Percentiles rank a stretch among this genome's conserved stretches.
These are phyloP conservation scores for Melastoma candidum DNA, from an alignment of 441 rosid species.

Conservation along the genomic window DNA sequence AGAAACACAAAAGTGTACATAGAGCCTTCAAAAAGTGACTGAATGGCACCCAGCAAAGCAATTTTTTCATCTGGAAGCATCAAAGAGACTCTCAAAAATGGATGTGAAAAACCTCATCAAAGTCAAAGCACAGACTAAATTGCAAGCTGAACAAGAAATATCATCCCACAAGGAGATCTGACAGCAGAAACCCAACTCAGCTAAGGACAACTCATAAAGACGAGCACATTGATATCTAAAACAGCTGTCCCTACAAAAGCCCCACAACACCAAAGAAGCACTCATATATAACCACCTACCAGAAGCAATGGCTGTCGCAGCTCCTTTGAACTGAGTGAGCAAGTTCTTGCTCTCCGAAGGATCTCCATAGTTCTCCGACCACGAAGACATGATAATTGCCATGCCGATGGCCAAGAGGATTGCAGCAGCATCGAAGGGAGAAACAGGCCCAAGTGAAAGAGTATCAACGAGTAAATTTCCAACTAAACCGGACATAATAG, in stretches of 20 bases:
- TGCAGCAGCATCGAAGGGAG: constrained; percentile 98
- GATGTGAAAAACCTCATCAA: background rate
- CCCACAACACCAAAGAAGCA: constrained; percentile 1
- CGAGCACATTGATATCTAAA: no score
- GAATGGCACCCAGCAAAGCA: constrained; percentile 92
- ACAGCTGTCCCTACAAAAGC: no score
- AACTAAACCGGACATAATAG: constrained; percentile 86
- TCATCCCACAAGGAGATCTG: background rate
- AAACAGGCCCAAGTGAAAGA: constrained; percentile 79
- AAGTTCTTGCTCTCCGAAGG: constrained; percentile 85
- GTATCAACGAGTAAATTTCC: constrained; percentile 83
- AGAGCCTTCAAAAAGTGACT: constrained; percentile 95
- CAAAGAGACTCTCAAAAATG: constrained; percentile 6
- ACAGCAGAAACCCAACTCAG: no score
- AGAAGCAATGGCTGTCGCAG: constrained; percentile 91
- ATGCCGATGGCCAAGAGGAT: constrained; percentile 91
- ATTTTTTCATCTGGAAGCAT: constrained; percentile 75
- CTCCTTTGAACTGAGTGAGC: constrained; percentile 81
- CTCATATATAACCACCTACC: constrained; percentile 27
- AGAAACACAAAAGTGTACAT: constrained; percentile 98
- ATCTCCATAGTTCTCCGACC: constrained; percentile 92
- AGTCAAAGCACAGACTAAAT: background rate
- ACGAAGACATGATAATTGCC: constrained; percentile 79
- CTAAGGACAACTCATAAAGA: no score
- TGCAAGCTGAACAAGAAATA: background rate